Percentiles rank a stretch among this genome's conserved stretches.
Conservation (phyloP, 129 eudicot genomes). For the Escallonia rubra region DNA sequence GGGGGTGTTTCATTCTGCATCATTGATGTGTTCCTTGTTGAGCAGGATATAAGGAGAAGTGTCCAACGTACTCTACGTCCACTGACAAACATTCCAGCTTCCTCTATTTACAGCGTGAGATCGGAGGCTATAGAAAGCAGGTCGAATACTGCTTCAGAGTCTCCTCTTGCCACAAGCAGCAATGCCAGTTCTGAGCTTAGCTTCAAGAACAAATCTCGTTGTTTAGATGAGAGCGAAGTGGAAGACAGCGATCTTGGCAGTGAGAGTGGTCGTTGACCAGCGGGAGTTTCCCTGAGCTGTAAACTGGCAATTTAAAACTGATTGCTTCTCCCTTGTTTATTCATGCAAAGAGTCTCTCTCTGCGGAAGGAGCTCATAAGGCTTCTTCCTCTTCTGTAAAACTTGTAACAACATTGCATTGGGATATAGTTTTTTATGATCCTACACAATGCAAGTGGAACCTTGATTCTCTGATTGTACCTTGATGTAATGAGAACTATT, state of each 20-base stretch:
- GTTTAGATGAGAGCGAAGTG: conserved; percentile 18
- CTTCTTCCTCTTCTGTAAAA: conserved; percentile 8
- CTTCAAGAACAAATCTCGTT: conserved; percentile 16
- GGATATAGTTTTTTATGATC: conserved; percentile 16
- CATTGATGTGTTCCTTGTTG: not conserved
- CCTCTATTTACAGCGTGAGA: conserved; percentile 52
- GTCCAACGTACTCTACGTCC: conserved; percentile 59
- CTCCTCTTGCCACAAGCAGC: conserved; percentile 71
- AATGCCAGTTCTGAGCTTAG: conserved; percentile 61
- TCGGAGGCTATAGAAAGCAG: conserved; percentile 42
- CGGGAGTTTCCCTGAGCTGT: not conserved
- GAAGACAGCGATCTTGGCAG: conserved; percentile 25
- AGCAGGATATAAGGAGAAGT: conserved; percentile 83
- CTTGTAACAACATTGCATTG: conserved; percentile 15
- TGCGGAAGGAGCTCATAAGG: not conserved
- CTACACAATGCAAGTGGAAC: conserved; percentile 3
- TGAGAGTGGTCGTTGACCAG: conserved; percentile 7
- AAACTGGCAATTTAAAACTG: not conserved
- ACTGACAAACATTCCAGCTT: conserved; percentile 53
- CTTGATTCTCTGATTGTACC: not conserved
- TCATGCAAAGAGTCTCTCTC: not conserved
- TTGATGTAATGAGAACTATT: not conserved
- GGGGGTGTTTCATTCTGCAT: no score
- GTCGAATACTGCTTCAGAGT: conserved; percentile 40
- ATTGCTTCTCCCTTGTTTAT: no score